Evolutionary conservation across 2,329 filamentous ascomycete species (phyloP).

Genomic region (Sclerotiophoma versabilis): DNA sequence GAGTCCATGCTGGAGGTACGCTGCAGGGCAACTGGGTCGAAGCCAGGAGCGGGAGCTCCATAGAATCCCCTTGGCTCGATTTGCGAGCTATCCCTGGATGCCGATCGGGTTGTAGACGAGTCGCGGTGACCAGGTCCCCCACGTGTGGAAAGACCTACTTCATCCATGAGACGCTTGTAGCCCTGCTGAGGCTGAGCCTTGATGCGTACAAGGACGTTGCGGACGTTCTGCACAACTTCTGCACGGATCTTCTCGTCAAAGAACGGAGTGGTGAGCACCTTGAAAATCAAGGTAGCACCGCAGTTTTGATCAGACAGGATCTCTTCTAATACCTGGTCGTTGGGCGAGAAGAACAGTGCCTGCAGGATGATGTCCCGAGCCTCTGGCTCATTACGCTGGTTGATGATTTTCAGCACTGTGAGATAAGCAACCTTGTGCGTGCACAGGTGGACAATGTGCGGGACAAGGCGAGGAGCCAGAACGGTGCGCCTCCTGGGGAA

Average conservation of each 20-base stretch:
- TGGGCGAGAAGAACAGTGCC: conserved; percentile 88
- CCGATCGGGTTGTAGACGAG: conserved; percentile 46
- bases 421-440: conserved; percentile 98
- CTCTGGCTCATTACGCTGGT: conserved; percentile 93
- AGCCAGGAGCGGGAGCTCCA: conserved; percentile 45
- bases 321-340: conserved; percentile 85
- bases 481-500: conserved; percentile 92
- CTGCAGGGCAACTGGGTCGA: conserved; percentile 54
- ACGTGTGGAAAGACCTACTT: conserved; percentile 81
- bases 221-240: conserved; percentile 91
- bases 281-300: conserved; percentile 96
- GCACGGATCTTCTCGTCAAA: conserved; percentile 89
- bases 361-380: conserved; percentile 89
- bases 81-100: conserved; percentile 47
- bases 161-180: conserved; percentile 98
- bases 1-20: conserved; percentile 59
- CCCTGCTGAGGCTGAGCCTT: conserved; percentile 94
- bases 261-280: conserved; percentile 96
- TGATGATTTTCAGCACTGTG: conserved; percentile 97
- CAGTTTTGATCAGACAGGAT: conserved; percentile 92
- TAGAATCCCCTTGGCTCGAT: conserved; percentile 47
- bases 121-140: conserved; percentile 51
- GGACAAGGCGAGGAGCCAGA: conserved; percentile 87
- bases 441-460: conserved; percentile 92
- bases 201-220: conserved; percentile 84